Evolutionary conservation across 345 rosid species (phyloP).

Genomic region (Turritis glabra): DNA sequence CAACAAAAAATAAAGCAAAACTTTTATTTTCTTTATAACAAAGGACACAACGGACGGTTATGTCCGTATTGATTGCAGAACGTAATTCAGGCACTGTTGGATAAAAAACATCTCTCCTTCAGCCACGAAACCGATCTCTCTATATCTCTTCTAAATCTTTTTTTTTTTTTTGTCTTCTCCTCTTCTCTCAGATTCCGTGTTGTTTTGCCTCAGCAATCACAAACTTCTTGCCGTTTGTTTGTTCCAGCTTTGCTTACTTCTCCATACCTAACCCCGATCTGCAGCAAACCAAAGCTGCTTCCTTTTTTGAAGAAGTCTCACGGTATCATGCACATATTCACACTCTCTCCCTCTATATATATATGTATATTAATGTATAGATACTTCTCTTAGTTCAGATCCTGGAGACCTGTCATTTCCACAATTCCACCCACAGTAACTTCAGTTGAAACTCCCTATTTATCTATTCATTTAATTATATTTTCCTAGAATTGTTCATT

Average conservation of each 20-base stretch:
- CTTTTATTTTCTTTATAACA: slow-evolving; percentile 13
- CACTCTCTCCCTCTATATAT: neutral
- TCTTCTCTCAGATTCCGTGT: slow-evolving; percentile 28
- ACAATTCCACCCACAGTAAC: slow-evolving; percentile 30
- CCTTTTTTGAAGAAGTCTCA: slow-evolving; percentile 38
- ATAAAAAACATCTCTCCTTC: slow-evolving; percentile 17
- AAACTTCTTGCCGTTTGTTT: slow-evolving; percentile 36
- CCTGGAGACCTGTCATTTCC: slow-evolving; percentile 32
- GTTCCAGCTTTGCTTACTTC: neutral
- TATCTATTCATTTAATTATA: slow-evolving; percentile 1
- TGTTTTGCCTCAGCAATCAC: slow-evolving; percentile 23
- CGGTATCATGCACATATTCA: slow-evolving; percentile 36
- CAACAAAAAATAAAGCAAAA: neutral
- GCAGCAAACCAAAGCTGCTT: slow-evolving; percentile 34
- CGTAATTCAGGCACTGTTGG: slow-evolving; percentile 35
- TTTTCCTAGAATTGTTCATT: neutral
- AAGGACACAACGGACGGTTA: slow-evolving; percentile 29
- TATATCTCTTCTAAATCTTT: neutral
- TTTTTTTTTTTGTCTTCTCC: slow-evolving; percentile 29
- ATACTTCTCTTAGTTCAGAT: slow-evolving; percentile 10
- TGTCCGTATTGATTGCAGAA: slow-evolving; percentile 41
- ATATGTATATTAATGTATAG: neutral
- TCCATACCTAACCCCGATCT: slow-evolving; percentile 28
- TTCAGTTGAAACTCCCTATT: slow-evolving; percentile 19
- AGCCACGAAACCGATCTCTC: slow-evolving; percentile 29